Base-by-base conservation (phyloP, 345 rosid species). In the Euclidium syriacum region DNA sequence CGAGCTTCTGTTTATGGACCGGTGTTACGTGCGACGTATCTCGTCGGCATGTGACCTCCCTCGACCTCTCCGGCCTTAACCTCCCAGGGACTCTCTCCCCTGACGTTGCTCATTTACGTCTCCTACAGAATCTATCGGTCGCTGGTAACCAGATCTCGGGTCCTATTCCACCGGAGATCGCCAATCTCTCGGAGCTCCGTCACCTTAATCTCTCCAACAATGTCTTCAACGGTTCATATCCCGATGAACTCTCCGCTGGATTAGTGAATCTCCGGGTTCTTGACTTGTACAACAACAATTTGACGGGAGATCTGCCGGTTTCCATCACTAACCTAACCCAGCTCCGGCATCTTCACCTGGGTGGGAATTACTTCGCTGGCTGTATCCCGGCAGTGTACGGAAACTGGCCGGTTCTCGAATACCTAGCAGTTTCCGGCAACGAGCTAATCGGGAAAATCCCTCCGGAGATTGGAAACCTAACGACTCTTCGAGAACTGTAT, bases 221-320 rank as follows among this genome's bases (percentile, higher is more conserved):
- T 58, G 50, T 74, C 61, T 91, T 91, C 76, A 83, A 79, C 20
- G 87, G 83, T 15, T 55, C 92, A 6, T 86, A 75, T 65, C 90
- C 92, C 2, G 1, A 53, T 0, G 71, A 81, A 54, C 84, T 91
- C 42, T 57, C 92, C 24, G 9, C 16, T 17, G 39, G 55, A 58
- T 83, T 88, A 14, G 72, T 61, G 42, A 78, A 58, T 49, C 86
- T 91, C 11, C 77, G 66, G n/a, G 79, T 88, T 16, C 85, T 91
- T 43, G 98, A 88, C 74, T 64, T 88, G 39, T 91, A 91, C 49
- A 88, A 91, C 77, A 91, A 91, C 77, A 91, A 91, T 64, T 65
- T 88, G 76, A 83, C 95, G 14, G 96, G 88, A 2, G 78, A 72
- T 22, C 74, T 91, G 26, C 98, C 96, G 18, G 19, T 78, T 16